Percentiles rank a stretch among this genome's conserved stretches.
phyloP scores from a whole-genome alignment of 176 grass and related monocot species.

The Elymus sibiricus region DNA sequence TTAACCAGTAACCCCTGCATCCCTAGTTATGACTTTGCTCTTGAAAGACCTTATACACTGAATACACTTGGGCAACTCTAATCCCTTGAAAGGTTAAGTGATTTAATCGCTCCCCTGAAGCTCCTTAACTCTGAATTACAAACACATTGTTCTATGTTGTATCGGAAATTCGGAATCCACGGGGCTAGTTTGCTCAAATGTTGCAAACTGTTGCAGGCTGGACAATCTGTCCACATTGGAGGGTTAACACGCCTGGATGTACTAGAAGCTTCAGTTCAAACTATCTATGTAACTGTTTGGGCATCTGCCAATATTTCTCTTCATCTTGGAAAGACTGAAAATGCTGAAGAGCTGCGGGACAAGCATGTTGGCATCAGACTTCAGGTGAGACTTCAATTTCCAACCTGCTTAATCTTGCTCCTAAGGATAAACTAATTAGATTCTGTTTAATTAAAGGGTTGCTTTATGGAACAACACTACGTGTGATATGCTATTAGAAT shows the following conservation, averaged over 20 bases:
- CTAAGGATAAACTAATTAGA: background rate
- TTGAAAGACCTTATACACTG: background rate
- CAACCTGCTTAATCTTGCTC: background rate
- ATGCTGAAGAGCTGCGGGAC: slow-evolving; percentile 56
- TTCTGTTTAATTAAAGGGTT: background rate
- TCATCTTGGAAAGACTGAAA: slow-evolving; percentile 90
- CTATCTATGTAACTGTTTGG: slow-evolving; percentile 90
- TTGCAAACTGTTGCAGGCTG: slow-evolving; percentile 49
- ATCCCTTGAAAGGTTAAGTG: background rate
- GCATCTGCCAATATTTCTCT: slow-evolving; percentile 76
- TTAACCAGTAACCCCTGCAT: background rate
- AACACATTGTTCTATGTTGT: background rate
- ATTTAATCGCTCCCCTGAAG: background rate
- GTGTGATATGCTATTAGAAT: slow-evolving; percentile 5
- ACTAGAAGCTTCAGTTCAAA: slow-evolving; percentile 65
- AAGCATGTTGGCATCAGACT: slow-evolving; percentile 89
- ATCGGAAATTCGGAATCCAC: background rate
- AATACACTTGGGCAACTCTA: background rate
- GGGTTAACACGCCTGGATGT: slow-evolving; percentile 78
- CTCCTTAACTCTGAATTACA: background rate
- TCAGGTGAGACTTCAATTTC: slow-evolving; percentile 48
- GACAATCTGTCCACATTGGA: slow-evolving; percentile 81
- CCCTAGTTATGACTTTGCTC: background rate
- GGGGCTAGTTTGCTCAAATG: background rate
- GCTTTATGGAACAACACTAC: background rate